A percentile compares a stretch with the other conserved stretches of the same genome.
Evolutionary conservation across 345 rosid genomes (phyloP).

Genomic region (Dovyalis caffra): DNA sequence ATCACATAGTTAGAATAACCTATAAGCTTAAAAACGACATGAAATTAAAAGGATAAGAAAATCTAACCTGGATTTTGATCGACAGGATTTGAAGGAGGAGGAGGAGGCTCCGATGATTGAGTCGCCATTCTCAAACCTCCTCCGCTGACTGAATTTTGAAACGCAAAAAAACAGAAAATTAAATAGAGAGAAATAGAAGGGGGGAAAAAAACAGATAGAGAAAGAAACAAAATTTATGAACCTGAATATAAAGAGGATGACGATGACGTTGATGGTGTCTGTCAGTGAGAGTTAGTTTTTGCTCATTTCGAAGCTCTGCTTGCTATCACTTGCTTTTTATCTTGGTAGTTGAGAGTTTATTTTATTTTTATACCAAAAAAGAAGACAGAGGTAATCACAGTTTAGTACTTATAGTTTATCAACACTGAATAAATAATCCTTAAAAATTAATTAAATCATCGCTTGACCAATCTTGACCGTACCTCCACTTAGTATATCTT

Average conservation of each 20-base stretch:
- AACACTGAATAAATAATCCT: too few species aligned
- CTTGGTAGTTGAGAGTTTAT: not conserved
- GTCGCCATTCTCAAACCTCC: slow-evolving; percentile 34
- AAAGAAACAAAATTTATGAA: not conserved
- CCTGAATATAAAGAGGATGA: not conserved
- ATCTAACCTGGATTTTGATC: slow-evolving; percentile 33
- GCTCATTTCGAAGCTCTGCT: slow-evolving; percentile 12
- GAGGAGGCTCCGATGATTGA: slow-evolving; percentile 32
- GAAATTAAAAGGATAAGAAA: not conserved
- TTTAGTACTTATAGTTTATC: not conserved
- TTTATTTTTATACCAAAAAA: not conserved
- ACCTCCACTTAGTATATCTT: too few species aligned
- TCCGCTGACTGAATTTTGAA: slow-evolving; percentile 9
- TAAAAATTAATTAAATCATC: too few species aligned
- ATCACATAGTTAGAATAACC: not conserved
- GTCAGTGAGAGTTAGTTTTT: slow-evolving; percentile 22
- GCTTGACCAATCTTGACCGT: too few species aligned
- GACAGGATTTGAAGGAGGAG: slow-evolving; percentile 24
- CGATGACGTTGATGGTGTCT: not conserved
- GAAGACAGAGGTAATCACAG: not conserved
- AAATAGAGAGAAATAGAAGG: not conserved
- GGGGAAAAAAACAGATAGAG: not conserved
- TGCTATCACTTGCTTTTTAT: not conserved
- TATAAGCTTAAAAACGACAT: not conserved
- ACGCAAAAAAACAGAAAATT: not conserved